Base-by-base conservation (phyloP, 2,329 filamentous ascomycete genomes). In the Sporothrix sp. region DNA sequence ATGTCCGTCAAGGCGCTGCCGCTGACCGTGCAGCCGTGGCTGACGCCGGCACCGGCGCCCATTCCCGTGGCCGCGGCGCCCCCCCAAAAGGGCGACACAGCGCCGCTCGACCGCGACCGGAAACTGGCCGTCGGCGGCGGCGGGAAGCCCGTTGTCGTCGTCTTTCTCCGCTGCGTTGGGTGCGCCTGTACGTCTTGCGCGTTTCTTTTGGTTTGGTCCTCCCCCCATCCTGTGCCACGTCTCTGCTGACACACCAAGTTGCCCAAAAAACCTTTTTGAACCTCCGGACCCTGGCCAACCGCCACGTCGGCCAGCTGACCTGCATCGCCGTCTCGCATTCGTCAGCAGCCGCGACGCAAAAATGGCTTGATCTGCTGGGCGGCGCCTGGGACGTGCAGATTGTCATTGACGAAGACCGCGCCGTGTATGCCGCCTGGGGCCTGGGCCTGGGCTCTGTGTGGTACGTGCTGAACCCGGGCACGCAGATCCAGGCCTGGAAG, bases 261-360 rank as follows among this genome's bases (percentile, higher is more conserved):
- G 75, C 75, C 18, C 73, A 77, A 58, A 73, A 78, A 57, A 73
- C 75, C 5, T 81, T 81, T 59, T 66, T 80, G 53, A 66, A 70
- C 54, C 69, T 81, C 49, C 75, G 77, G 46, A 66, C 72, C 38
- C 68, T 81, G 52, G 71, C 76, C 11, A 75, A 73, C 62, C 72
- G 71, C 46, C 68, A 77, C 57, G 65, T 71, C 47, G 62, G 63
- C 57, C 64, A 65, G 37, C 65, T 81, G 10, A 70, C 69, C 52
- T 81, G 76, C 65, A 67, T 81, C 51, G 77, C 78, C 55, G 68
- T 81, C 46, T 81, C 77, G 21, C 78, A 82, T 65, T 74, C 78
- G 35, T 80, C 77, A 8, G 62, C 67, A 4, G 66, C 70, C 20
- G 76, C 78, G 27, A 81, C 78, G 1, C 63, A 68, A 33, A 75